Conservation (phyloP, 495 filamentous ascomycete genomes). For the Schizothecium vesticola region DNA sequence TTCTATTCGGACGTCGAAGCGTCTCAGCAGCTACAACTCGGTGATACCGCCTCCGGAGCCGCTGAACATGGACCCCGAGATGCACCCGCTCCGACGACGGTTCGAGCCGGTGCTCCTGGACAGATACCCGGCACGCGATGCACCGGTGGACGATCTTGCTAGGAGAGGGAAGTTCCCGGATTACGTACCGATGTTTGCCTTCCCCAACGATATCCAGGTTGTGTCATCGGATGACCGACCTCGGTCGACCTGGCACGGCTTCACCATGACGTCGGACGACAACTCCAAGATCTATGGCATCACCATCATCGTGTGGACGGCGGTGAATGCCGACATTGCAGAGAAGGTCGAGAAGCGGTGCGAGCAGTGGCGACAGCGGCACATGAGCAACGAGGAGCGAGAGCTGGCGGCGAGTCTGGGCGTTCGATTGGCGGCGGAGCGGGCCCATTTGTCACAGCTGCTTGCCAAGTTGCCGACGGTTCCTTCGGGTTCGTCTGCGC, state of each 20-base stretch:
- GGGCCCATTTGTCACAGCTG: slow-evolving; percentile 82
- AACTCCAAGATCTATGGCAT: slow-evolving; percentile 89
- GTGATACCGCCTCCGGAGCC: slow-evolving; percentile 93
- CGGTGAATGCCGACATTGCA: slow-evolving; percentile 72
- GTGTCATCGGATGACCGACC: slow-evolving; percentile 92
- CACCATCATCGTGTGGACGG: slow-evolving; percentile 88
- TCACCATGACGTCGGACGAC: slow-evolving; percentile 93
- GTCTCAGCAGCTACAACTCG: slow-evolving; percentile 95
- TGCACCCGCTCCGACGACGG: slow-evolving; percentile 89
- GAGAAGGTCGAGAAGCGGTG: slow-evolving; percentile 87
- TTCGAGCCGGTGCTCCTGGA: slow-evolving; percentile 94
- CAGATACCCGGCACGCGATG: slow-evolving; percentile 79
- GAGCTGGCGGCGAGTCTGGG: slow-evolving; percentile 91
- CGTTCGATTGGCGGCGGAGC: slow-evolving; percentile 80
- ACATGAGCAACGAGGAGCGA: slow-evolving; percentile 94
- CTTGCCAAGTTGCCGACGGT: slow-evolving; percentile 75
- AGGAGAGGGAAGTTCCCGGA: slow-evolving; percentile 87
- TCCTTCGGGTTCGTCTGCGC: slow-evolving; percentile 69
- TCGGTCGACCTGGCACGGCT: slow-evolving; percentile 94
- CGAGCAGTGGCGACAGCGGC: slow-evolving; percentile 86
- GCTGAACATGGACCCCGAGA: slow-evolving; percentile 79
- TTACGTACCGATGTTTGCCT: slow-evolving; percentile 98
- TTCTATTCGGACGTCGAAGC: slow-evolving; percentile 81
- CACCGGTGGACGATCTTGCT: slow-evolving; percentile 69
- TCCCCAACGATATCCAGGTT: slow-evolving; percentile 95